Evolutionary conservation across 495 filamentous ascomycete species (phyloP), one percentile per base, ranked within the genome.

Genomic region (Hyphodiscus hymeniophilus): DNA sequence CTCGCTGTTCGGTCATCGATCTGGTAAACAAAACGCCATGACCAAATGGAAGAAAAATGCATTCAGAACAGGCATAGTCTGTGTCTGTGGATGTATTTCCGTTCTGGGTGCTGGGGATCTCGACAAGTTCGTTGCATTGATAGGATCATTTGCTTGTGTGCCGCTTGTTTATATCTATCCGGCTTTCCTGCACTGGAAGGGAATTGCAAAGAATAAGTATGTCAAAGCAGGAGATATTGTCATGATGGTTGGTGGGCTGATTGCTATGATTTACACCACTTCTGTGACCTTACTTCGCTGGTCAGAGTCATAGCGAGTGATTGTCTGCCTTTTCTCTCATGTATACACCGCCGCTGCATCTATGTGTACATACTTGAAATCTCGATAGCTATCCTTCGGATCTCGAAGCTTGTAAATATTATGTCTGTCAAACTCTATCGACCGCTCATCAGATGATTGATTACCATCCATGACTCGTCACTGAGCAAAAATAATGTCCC

Each of bases 21-120:
- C 80, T 1, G 80, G 80, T 2, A 82, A 77, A 59, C 65, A 62
- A 22, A 70, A 66, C 43, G 47, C 57, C 11, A 52, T 56, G 15
- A 81, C 70, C 32, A 84, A 84, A 54, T 84, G 80, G 80, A 76
- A 75, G 57, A 84, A 84, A 71, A 84, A 84, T 47, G 64, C 55
- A 3, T 76, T 84, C 45, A 69, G 80, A 2, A 53, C 73, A 0
- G 53, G 32, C 0, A 41, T 80, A 7, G 72, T 80, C 8, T 42
- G 69, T 1, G 3, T 72, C 2, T 79, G 76, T 35, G 75, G 71
- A 2, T 55, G 64, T 8, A 66, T 82, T 23, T 65, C 77, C 2
- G 66, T 75, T 4, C 7, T 69, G 0, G 79, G 79, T 3, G 75
- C 80, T 0, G 73, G 68, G 4, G 76, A 82, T 56, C 59, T 84